phyloP scores from a whole-genome alignment of 345 rosid species.

The Turritis glabra region DNA sequence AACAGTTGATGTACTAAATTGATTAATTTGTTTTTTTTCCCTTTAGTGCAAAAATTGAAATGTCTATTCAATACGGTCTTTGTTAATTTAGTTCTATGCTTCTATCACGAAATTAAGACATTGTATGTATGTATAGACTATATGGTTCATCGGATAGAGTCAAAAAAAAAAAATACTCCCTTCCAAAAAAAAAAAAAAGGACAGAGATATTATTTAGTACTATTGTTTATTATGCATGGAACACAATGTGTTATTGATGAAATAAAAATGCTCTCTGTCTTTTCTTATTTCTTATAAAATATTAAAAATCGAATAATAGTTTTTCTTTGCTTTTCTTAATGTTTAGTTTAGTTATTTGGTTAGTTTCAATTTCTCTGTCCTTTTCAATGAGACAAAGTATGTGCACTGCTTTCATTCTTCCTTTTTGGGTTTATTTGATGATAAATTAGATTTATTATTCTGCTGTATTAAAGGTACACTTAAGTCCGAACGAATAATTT shows the following conservation, averaged over 20 bases:
- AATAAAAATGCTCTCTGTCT: conserved; percentile 29
- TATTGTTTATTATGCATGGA: conserved; percentile 23
- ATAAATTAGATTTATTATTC: neutral
- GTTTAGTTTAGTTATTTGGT: neutral
- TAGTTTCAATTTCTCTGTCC: conserved; percentile 29
- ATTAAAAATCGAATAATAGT: neutral
- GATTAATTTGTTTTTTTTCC: neutral
- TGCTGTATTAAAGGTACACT: neutral
- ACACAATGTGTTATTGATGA: conserved; percentile 31
- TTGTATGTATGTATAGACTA: no score
- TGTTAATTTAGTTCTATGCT: neutral
- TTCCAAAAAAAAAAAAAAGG: conserved; percentile 23
- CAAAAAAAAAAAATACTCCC: conserved; percentile 6
- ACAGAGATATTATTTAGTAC: neutral
- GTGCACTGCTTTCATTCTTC: conserved; percentile 16
- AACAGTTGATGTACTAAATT: neutral
- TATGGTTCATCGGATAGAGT: conserved; percentile 22
- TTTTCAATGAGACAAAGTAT: conserved; percentile 16
- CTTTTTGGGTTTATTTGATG: conserved; percentile 19
- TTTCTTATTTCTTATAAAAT: neutral
- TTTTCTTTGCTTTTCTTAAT: neutral
- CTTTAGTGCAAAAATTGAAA: neutral
- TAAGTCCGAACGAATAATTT: neutral
- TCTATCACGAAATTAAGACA: neutral
- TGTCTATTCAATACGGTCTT: neutral